These are phyloP conservation scores for Globisporangium solare DNA, from an alignment of 352 stramenopile species.

Conservation along the genomic window DNA sequence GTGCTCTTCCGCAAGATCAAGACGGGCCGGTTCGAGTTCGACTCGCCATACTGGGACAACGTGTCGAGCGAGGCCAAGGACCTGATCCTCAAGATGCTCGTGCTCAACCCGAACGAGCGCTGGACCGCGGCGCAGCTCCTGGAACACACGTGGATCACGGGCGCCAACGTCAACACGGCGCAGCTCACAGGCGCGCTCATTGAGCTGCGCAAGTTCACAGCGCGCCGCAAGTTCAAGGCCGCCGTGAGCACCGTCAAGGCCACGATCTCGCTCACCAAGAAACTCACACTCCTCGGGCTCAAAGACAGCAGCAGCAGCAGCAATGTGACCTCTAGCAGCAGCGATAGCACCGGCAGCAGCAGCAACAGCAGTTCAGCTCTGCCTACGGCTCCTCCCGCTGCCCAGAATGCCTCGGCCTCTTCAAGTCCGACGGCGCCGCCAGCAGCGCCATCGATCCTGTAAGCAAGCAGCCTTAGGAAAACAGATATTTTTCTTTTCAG, in stretches of 20 bases:
- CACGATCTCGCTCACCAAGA: constrained; percentile 75
- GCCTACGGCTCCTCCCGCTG: no score
- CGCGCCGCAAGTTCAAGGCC: constrained; percentile 91
- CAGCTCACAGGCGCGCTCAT: constrained; percentile 83
- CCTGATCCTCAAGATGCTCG: constrained; percentile 88
- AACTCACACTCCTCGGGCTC: constrained; percentile 28
- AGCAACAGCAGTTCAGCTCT: neutral
- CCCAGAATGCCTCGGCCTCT: no score
- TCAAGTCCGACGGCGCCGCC: neutral
- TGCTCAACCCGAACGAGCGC: constrained; percentile 79
- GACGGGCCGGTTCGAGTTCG: constrained; percentile 61
- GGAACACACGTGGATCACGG: constrained; percentile 88
- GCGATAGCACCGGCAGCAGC: neutral
- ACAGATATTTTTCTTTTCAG: no score
- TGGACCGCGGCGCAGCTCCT: constrained; percentile 69
- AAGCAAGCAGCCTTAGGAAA: neutral
- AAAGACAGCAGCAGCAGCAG: neutral
- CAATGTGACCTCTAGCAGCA: neutral
- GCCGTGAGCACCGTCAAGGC: constrained; percentile 89
- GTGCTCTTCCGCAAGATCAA: constrained; percentile 82
- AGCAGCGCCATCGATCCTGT: constrained; percentile 8
- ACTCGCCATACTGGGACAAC: constrained; percentile 80
- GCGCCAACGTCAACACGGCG: constrained; percentile 53
- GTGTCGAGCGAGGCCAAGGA: constrained; percentile 76
- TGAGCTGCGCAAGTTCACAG: constrained; percentile 91